Base-by-base conservation (phyloP, 2,329 filamentous ascomycete species). In the Alternaria brassicicola region DNA sequence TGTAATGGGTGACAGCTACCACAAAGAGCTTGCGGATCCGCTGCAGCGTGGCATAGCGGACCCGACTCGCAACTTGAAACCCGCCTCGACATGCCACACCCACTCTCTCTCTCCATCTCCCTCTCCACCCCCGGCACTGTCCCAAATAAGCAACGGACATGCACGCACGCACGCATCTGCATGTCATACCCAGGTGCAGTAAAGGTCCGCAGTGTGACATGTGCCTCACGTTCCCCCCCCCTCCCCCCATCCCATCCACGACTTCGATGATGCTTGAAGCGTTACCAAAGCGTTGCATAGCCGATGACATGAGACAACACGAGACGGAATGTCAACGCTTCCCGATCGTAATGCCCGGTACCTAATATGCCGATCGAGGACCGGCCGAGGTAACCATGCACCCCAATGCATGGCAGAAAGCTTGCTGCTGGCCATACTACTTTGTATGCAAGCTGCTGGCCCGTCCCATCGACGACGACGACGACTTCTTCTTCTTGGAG, bases 331-430 rank as follows among this genome's bases (percentile, higher is more conserved):
- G 36, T 19, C 19, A 39, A 23, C 19, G 19, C 36, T 39, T 39
- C 36, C 36, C 12, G 19, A 39, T 39, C 36, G 36, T 51, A 26
- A 51, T 51, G 48, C 48, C 48, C 36, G 31, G n/a, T n/a, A n/a
- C n/a, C n/a, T 31, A 21, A 51, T 23, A 17, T 51, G 26, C 48
- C 48, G 48, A 51, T 50, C 30, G 35, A 30, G 35, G 36, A 36
- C 33, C 33, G 35, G 21, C 21, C 31, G 47, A 35, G 48, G 46
- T 49, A 30, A 38, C 31, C 26, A 30, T 7, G 25, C n/a, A 35
- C 15, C 31, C 31, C n/a, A 30, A 36, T 36, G 33, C 33, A 9
- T 13, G 15, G 31, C 5, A 35, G 31, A 9, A 17, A 36, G 33
- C 33, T 36, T 9, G 33, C n/a, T 36, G 33, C n/a, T 8, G n/a